These are phyloP conservation scores for Papilionanthe hybrid DNA, from an alignment of 116 monocot species.

Conservation along the genomic window DNA sequence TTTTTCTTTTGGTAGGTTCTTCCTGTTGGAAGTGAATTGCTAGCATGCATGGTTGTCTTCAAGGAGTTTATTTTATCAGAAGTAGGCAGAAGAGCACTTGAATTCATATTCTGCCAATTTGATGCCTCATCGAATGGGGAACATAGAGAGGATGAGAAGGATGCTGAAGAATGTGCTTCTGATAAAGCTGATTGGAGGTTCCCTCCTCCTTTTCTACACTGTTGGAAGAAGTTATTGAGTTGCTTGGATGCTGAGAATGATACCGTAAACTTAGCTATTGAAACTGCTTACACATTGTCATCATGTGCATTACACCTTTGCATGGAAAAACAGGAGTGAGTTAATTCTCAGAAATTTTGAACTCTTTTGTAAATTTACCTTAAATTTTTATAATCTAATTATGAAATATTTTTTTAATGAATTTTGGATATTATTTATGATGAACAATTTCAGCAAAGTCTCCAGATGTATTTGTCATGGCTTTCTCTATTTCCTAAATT, in stretches of 20 bases:
- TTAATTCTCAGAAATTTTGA: neutral
- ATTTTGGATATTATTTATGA: neutral
- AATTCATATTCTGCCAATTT: conserved; percentile 27
- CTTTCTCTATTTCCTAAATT: neutral
- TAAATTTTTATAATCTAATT: neutral
- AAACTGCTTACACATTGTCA: conserved; percentile 50
- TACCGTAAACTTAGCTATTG: conserved; percentile 26
- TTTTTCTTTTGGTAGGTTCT: conserved; percentile 45
- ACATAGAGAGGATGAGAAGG: conserved; percentile 22
- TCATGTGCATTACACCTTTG: conserved; percentile 40
- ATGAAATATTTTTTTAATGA: neutral
- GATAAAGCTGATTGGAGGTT: conserved; percentile 25
- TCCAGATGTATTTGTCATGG: neutral
- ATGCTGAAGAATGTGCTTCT: conserved; percentile 10
- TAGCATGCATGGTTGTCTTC: conserved; percentile 61
- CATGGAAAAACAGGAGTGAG: conserved; percentile 50
- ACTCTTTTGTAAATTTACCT: neutral
- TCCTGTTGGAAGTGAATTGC: conserved; percentile 74
- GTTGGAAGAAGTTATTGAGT: conserved; percentile 60
- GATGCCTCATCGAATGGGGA: conserved; percentile 20
- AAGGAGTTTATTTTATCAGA: conserved; percentile 49
- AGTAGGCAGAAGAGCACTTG: conserved; percentile 47
- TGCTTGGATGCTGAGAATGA: conserved; percentile 35
- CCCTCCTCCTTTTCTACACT: conserved; percentile 57
- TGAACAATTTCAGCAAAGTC: neutral